Evolutionary conservation across 2,329 filamentous ascomycete species (phyloP).

Genomic region (Ophiostoma pallidulum): DNA sequence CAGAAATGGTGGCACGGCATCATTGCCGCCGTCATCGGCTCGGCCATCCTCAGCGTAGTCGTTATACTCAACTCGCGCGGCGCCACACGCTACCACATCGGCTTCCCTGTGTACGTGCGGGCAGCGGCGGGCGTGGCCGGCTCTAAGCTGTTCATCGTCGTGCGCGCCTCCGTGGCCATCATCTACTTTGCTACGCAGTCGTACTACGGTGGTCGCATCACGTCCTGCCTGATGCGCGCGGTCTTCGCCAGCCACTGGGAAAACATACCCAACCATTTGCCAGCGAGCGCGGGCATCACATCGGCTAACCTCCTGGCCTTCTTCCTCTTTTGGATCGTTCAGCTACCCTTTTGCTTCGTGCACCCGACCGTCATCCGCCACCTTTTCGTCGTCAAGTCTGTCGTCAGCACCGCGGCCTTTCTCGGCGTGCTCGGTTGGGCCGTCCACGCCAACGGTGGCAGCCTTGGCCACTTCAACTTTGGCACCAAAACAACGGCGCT

Average conservation of each 20-base stretch:
- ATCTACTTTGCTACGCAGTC: slow-evolving; percentile 31
- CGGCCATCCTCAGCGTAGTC: slow-evolving; percentile 23
- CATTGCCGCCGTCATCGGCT: slow-evolving; percentile 24
- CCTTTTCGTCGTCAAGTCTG: slow-evolving; percentile 35
- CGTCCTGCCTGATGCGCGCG: slow-evolving; percentile 21
- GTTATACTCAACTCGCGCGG: slow-evolving; percentile 27
- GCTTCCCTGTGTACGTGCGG: slow-evolving; percentile 26
- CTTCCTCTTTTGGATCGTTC: slow-evolving; percentile 27
- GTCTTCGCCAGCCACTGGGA: slow-evolving; percentile 27
- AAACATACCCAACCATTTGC: slow-evolving; percentile 30
- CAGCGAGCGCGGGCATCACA: slow-evolving; percentile 27
- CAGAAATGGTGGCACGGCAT: slow-evolving; percentile 24
- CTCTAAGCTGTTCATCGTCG: slow-evolving; percentile 30
- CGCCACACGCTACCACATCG: slow-evolving; percentile 27
- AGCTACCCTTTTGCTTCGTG: slow-evolving; percentile 31
- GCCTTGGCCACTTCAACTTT: background rate
- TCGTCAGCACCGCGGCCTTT: slow-evolving; percentile 28
- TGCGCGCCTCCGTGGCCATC: slow-evolving; percentile 25
- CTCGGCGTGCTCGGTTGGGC: slow-evolving; percentile 24
- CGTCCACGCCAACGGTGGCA: slow-evolving; percentile 28
- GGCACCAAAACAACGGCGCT: background rate
- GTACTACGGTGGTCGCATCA: slow-evolving; percentile 26
- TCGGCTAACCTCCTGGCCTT: slow-evolving; percentile 27
- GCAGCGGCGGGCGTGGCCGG: slow-evolving; percentile 27
- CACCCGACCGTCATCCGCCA: slow-evolving; percentile 33